Percentiles rank a stretch among this genome's conserved stretches.
These are phyloP conservation scores for Oehlia diaphana DNA, from an alignment of 192 early-diverging fungal genomes.

Conservation along the genomic window DNA sequence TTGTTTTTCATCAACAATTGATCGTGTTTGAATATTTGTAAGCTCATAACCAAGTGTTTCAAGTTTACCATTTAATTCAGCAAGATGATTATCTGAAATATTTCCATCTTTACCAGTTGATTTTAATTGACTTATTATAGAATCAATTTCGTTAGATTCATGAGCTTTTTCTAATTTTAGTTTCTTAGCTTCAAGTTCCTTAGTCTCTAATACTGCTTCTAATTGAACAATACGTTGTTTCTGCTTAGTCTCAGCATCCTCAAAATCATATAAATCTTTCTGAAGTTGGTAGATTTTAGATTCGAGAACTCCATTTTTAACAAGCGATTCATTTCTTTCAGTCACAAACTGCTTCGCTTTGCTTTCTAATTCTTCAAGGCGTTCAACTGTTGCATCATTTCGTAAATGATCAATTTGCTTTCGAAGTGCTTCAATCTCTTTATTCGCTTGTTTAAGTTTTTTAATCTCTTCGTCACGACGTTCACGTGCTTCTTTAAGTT, in stretches of 20 bases:
- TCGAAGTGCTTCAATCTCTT: constrained; percentile 1
- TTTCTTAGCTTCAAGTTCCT: neutral
- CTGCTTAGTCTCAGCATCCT: neutral
- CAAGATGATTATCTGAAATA: no score
- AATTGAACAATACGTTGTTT: neutral
- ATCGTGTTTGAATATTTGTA: no score
- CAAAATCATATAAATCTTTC: neutral
- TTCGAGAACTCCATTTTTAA: neutral
- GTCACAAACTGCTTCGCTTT: neutral
- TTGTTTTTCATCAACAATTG: no score
- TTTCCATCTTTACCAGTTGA: no score
- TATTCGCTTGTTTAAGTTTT: constrained; percentile 14
- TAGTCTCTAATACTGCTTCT: neutral
- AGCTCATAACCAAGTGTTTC: no score
- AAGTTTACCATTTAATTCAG: no score
- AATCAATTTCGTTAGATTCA: neutral
- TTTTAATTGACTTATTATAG: no score
- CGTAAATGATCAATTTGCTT: neutral
- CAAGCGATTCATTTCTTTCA: neutral
- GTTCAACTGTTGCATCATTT: neutral
- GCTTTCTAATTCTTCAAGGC: neutral
- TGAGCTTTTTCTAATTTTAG: neutral
- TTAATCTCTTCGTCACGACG: neutral
- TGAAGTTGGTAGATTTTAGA: neutral
- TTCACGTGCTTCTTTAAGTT: neutral